Evolutionary conservation across 2,329 filamentous ascomycete genomes (phyloP).

Genomic region (Alternaria atra): DNA sequence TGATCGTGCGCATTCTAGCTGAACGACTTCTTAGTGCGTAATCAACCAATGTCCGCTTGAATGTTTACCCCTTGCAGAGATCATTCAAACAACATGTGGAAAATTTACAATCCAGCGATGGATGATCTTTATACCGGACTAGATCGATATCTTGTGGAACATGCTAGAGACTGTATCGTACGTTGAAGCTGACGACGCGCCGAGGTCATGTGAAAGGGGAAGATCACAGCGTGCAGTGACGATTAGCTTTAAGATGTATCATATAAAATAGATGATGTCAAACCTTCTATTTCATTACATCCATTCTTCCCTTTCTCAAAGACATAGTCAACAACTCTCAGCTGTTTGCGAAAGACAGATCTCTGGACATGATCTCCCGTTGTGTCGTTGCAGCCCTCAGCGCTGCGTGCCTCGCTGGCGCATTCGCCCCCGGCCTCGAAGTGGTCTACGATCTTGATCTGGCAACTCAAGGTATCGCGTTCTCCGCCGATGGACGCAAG

Average conservation of each 20-base stretch:
- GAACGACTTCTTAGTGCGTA: too few relatives aligned
- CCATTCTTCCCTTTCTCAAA: too few relatives aligned
- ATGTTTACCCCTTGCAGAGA: neutral
- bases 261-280: too few relatives aligned
- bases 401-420: neutral
- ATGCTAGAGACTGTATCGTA: neutral
- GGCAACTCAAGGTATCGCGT: neutral
- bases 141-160: neutral
- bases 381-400: neutral
- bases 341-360: too few relatives aligned
- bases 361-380: neutral
- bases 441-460: neutral
- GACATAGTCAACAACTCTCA: too few relatives aligned
- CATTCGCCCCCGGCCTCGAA: neutral
- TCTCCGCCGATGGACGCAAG: neutral
- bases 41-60: neutral
- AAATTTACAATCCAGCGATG: neutral
- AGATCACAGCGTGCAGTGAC: neutral
- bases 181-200: neutral
- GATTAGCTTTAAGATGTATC: neutral
- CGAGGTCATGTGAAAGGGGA: neutral
- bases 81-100: neutral
- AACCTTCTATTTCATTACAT: too few relatives aligned
- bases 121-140: neutral
- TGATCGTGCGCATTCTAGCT: too few relatives aligned